Percentiles rank a stretch among this genome's conserved stretches.
Evolutionary conservation across 2,329 filamentous ascomycete species (phyloP).

Genomic region (Hymenoscyphus occultus): DNA sequence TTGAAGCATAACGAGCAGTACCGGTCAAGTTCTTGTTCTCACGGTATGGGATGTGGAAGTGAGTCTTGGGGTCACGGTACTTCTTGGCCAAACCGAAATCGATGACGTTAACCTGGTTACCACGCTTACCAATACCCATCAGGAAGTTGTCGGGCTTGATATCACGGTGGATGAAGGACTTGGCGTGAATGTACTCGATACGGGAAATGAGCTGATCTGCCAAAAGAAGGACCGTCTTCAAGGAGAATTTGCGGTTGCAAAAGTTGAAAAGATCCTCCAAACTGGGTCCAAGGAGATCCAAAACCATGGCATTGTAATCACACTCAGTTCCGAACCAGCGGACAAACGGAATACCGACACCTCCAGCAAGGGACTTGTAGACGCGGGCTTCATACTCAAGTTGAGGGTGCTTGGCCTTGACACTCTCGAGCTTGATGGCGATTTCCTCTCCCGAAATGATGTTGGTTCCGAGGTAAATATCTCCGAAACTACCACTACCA

Average conservation of each 20-base stretch:
- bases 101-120: constrained; percentile 99
- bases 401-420: constrained; percentile 99
- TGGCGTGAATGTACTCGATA: constrained; percentile 99
- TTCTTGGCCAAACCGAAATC: constrained; percentile 99
- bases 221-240: constrained; percentile 95
- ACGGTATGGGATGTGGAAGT: constrained; percentile 99
- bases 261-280: constrained; percentile 99
- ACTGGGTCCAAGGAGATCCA: constrained; percentile 91
- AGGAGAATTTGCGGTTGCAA: constrained; percentile 98
- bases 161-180: constrained; percentile 98
- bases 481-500: constrained; percentile 94
- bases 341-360: constrained; percentile 97
- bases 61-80: constrained; percentile 98
- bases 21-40: constrained; percentile 99
- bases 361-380: constrained; percentile 84
- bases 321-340: constrained; percentile 99
- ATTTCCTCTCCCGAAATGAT: constrained; percentile 99
- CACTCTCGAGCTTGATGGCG: constrained; percentile 98
- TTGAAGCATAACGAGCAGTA: constrained; percentile 96
- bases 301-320: constrained; percentile 99
- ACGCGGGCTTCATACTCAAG: constrained; percentile 98
- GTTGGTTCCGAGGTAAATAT: constrained; percentile 98
- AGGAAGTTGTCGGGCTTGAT: constrained; percentile 99
- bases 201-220: constrained; percentile 98
- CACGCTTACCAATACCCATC: constrained; percentile 98